These are phyloP conservation scores for Fusarium liriodendri DNA, from an alignment of 2,329 filamentous ascomycete genomes.

Conservation along the genomic window DNA sequence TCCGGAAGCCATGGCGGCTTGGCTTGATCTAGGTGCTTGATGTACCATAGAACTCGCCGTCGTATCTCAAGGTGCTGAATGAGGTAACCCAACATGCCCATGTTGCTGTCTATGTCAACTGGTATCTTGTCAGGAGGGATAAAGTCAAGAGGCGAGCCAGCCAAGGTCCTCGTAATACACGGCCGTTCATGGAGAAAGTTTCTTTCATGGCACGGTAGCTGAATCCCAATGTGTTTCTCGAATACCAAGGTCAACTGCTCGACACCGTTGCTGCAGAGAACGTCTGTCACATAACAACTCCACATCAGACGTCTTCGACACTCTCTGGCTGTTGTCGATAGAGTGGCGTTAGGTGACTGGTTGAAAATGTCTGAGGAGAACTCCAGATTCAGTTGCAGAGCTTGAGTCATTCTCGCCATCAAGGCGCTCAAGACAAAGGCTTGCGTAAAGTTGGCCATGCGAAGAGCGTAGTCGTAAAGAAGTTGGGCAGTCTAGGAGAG, in stretches of 20 bases:
- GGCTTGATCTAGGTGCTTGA: slow-evolving; percentile 25
- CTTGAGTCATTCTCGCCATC: slow-evolving; percentile 30
- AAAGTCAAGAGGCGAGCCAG: slow-evolving; percentile 9
- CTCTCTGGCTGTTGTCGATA: slow-evolving; percentile 17
- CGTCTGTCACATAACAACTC: slow-evolving; percentile 34
- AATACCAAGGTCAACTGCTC: slow-evolving; percentile 29
- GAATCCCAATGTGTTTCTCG: slow-evolving; percentile 31
- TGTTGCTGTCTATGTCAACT: slow-evolving; percentile 14
- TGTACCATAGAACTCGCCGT: slow-evolving; percentile 23
- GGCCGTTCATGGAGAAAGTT: slow-evolving; percentile 20
- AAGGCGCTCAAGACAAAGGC: slow-evolving; percentile 34
- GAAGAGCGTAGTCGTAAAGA: slow-evolving; percentile 31
- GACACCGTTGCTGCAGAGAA: slow-evolving; percentile 28
- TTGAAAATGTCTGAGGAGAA: slow-evolving; percentile 21
- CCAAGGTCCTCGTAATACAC: slow-evolving; percentile 18
- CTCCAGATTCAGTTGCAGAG: slow-evolving; percentile 33
- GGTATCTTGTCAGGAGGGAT: slow-evolving; percentile 8
- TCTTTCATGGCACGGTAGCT: slow-evolving; percentile 22
- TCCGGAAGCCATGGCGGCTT: slow-evolving; percentile 22
- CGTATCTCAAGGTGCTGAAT: slow-evolving; percentile 25
- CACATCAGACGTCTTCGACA: slow-evolving; percentile 34
- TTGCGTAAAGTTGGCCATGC: slow-evolving; percentile 33
- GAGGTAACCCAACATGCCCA: slow-evolving; percentile 25
- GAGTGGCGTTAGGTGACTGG: background rate
- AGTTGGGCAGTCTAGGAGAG: slow-evolving; percentile 23